Percentiles rank a stretch among this genome's conserved stretches.
These are phyloP conservation scores for Amanita subjunquillea DNA, from an alignment of 768 basidiomycete species.

Conservation along the genomic window DNA sequence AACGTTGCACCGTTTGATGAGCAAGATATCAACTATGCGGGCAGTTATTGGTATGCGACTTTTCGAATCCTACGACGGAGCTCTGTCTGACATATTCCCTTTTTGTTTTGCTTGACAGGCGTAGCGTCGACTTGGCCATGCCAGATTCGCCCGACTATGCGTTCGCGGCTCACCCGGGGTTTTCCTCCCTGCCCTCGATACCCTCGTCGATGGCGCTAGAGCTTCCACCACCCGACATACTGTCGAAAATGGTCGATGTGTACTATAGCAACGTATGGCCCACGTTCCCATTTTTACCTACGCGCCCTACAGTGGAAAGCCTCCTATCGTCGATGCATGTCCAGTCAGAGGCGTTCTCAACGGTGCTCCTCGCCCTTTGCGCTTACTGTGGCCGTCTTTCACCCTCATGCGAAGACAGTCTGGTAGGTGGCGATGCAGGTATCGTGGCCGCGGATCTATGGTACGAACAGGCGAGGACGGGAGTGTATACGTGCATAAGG, in stretches of 20 bases:
- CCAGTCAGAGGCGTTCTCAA: conserved; percentile 8
- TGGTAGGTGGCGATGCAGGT: conserved; percentile 9
- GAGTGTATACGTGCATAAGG: conserved; percentile 3
- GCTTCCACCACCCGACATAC: conserved; percentile 16
- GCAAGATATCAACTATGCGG: conserved; percentile 5
- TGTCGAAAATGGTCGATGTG: conserved; percentile 14
- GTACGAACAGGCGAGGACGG: conserved; percentile 14
- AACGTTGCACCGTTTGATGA: not conserved
- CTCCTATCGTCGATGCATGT: conserved; percentile 7
- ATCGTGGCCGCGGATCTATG: conserved; percentile 18
- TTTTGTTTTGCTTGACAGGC: conserved; percentile 2
- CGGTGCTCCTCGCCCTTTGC: conserved; percentile 17
- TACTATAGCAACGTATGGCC: conserved; percentile 16
- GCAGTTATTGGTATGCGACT: conserved; percentile 9
- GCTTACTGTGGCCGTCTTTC: conserved; percentile 18
- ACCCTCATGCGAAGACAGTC: conserved; percentile 4
- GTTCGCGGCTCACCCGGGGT: conserved; percentile 3
- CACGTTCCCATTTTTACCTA: conserved; percentile 15
- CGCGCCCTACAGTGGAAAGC: conserved; percentile 7
- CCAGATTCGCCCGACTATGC: conserved; percentile 7
- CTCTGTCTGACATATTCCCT: not conserved
- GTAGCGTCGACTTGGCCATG: conserved; percentile 8
- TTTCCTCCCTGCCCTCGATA: conserved; percentile 1
- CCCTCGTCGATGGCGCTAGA: conserved; percentile 10
- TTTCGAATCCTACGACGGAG: too few species aligned